Percentiles rank a stretch among this genome's conserved stretches.
Conservation (phyloP, 805 yeast genomes). For the Cyberlindnera galapagoensis region DNA sequence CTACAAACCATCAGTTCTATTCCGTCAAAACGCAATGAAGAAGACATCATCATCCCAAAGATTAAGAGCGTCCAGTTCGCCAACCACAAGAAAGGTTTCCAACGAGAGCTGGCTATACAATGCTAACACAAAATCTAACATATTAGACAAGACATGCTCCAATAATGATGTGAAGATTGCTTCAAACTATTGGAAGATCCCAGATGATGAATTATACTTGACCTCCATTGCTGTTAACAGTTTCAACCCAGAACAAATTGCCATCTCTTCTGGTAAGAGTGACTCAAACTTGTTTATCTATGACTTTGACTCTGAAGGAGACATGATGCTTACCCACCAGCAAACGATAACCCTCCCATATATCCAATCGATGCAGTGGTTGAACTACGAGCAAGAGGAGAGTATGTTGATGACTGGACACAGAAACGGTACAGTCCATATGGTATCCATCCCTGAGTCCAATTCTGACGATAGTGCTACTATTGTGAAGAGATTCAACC, state of each 20-base stretch:
- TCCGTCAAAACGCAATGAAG: conserved; percentile 24
- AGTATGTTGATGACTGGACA: conserved; percentile 64
- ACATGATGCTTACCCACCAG: conserved; percentile 44
- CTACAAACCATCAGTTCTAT: conserved; percentile 21
- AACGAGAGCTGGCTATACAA: conserved; percentile 20
- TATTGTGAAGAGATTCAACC: conserved; percentile 74
- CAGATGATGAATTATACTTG: conserved; percentile 33
- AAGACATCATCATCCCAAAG: conserved; percentile 13
- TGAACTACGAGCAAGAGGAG: conserved; percentile 31
- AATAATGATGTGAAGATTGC: conserved; percentile 30
- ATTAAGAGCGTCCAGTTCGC: conserved; percentile 3
- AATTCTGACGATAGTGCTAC: conserved; percentile 52
- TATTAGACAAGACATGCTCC: conserved; percentile 37
- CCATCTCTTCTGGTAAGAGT: conserved; percentile 43
- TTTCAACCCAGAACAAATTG: conserved; percentile 30
- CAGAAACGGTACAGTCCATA: conserved; percentile 64
- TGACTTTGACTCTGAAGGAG: conserved; percentile 33
- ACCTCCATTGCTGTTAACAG: conserved; percentile 35
- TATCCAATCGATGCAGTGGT: conserved; percentile 49
- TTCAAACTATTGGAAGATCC: conserved; percentile 24
- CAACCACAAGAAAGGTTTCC: conserved; percentile 8
- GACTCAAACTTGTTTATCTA: conserved; percentile 46
- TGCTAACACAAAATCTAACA: conserved; percentile 22
- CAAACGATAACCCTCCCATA: conserved; percentile 54
- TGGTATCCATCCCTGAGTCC: conserved; percentile 60